Conservation (phyloP, 2,329 filamentous ascomycete species). For the Nemania bipapillata region DNA sequence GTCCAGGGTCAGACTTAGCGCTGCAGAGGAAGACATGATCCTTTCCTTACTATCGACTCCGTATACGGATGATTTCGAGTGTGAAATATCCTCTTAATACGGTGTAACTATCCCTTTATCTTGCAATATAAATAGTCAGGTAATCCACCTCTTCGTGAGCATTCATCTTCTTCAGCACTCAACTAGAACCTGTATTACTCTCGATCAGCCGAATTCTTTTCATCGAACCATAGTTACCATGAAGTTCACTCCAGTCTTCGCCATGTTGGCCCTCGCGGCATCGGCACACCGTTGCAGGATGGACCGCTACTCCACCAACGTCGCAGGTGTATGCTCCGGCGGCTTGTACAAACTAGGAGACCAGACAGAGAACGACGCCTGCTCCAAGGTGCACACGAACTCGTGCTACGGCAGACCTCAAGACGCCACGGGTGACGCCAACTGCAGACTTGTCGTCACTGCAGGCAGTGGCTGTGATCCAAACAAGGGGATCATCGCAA, state of each 20-base stretch:
- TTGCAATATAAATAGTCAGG: not conserved
- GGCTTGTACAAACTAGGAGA: not conserved
- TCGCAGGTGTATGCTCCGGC: not conserved
- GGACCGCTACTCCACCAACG: not conserved
- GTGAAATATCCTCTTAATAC: not conserved
- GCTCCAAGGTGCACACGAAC: constrained; percentile 2
- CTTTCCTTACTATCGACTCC: not conserved
- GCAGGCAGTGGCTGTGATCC: not conserved
- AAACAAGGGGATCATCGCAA: not conserved
- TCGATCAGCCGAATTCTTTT: not conserved
- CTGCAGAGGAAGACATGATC: not conserved
- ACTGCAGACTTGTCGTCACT: constrained; percentile 2
- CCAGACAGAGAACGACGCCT: constrained; percentile 4
- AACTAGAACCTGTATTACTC: not conserved
- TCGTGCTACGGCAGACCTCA: constrained; percentile 11
- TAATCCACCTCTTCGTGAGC: not conserved
- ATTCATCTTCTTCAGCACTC: not conserved
- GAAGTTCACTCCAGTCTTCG: not conserved
- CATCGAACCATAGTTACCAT: not conserved
- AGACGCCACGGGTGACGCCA: not conserved
- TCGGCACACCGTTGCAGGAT: not conserved
- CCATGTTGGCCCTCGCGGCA: not conserved
- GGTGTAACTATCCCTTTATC: not conserved
- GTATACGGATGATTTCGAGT: not conserved
- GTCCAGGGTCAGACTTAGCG: not conserved